These are phyloP conservation scores for Odontarrhena argentea DNA, from an alignment of 345 rosid species.

Conservation along the genomic window DNA sequence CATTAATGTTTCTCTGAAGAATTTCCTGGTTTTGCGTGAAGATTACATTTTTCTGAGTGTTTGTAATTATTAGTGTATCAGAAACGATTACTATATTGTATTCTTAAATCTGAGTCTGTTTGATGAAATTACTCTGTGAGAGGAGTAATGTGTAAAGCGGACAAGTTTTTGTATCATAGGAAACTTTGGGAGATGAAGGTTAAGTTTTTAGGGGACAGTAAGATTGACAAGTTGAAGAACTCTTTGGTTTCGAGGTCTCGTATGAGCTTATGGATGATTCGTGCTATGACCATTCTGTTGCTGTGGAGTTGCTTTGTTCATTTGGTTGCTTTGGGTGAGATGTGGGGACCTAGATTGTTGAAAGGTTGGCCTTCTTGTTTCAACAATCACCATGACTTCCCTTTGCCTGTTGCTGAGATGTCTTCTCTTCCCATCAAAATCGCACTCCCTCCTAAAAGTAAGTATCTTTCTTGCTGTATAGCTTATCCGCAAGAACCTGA, in stretches of 20 bases:
- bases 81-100: not conserved
- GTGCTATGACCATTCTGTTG: conserved; percentile 84
- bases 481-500: not conserved
- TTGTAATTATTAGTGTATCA: not conserved
- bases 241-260: conserved; percentile 47
- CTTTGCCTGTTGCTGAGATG: conserved; percentile 43
- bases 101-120: conserved; percentile 25
- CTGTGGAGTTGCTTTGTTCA: conserved; percentile 97
- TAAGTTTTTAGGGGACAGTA: conserved; percentile 52
- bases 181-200: conserved; percentile 45
- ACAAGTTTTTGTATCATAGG: conserved; percentile 37
- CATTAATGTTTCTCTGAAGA: conserved; percentile 27
- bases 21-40: conserved; percentile 36
- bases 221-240: conserved; percentile 59
- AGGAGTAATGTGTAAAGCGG: conserved; percentile 39
- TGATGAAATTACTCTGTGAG: conserved; percentile 20
- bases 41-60: conserved; percentile 29
- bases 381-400: conserved; percentile 48
- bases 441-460: conserved; percentile 81
- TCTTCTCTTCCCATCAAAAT: conserved; percentile 48
- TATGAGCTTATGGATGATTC: conserved; percentile 85
- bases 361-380: conserved; percentile 91
- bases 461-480: conserved; percentile 31
- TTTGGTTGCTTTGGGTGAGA: conserved; percentile 81
- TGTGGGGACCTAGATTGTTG: conserved; percentile 85